These are phyloP conservation scores for Sporisorium iseilematis-ciliati DNA, from an alignment of 1,284 basidiomycete genomes.

Conservation along the genomic window DNA sequence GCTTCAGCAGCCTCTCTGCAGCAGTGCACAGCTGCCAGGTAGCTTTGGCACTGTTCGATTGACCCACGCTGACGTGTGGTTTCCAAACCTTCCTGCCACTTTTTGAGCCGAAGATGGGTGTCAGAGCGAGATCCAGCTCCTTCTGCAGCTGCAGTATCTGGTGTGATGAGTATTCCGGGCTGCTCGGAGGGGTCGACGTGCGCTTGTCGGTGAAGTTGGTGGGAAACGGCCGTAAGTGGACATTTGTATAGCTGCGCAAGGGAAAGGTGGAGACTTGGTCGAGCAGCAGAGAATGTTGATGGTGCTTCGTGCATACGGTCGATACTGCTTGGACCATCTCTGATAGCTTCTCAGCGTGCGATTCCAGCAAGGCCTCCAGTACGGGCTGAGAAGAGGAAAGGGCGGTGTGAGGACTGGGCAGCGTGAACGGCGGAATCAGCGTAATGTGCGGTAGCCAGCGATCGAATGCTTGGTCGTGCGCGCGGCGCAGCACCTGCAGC, in stretches of 20 bases:
- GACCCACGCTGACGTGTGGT: constrained; percentile 35
- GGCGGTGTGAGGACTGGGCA: neutral
- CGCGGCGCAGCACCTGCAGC: constrained; percentile 17
- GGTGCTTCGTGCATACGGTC: neutral
- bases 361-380: neutral
- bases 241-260: constrained; percentile 17
- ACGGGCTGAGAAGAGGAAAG: too few relatives aligned
- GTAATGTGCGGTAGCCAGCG: constrained; percentile 40
- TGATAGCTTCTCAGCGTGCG: constrained; percentile 8
- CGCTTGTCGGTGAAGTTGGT: constrained; percentile 26
- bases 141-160: constrained; percentile 17
- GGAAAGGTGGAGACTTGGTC: constrained; percentile 31
- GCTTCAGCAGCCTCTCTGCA: constrained; percentile 4
- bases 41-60: neutral
- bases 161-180: neutral
- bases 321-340: constrained; percentile 2
- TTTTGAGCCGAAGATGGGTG: constrained; percentile 1
- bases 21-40: constrained; percentile 19
- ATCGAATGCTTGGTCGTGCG: constrained; percentile 20
- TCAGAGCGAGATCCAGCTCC: neutral
- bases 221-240: constrained; percentile 28
- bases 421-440: constrained; percentile 29
- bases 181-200: neutral
- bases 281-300: constrained; percentile 12
- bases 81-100: constrained; percentile 6